These are phyloP conservation scores for Geranomyces michiganensis DNA, from an alignment of 192 early-diverging fungal species.

Conservation along the genomic window DNA sequence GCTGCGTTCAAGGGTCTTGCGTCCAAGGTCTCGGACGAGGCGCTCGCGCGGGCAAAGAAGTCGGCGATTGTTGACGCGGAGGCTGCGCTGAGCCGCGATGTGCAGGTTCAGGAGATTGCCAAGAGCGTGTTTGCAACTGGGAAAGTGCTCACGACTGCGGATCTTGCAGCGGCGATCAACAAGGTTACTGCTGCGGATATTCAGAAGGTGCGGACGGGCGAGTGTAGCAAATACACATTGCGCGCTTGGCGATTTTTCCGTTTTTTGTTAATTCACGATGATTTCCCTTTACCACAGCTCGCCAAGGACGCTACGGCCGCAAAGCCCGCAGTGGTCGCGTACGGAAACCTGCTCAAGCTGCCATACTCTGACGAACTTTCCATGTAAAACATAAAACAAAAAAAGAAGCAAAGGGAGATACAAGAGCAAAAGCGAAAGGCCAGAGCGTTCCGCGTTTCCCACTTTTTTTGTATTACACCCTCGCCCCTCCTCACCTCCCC, in stretches of 20 bases:
- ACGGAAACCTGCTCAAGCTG: slow-evolving; percentile 71
- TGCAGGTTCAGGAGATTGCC: slow-evolving; percentile 37
- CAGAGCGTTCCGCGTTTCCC: too few species aligned
- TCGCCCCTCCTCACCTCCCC: too few species aligned
- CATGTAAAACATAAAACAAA: not conserved
- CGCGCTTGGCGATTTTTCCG: too few species aligned
- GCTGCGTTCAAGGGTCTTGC: slow-evolving; percentile 46
- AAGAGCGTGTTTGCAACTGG: slow-evolving; percentile 35
- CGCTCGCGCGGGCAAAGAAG: slow-evolving; percentile 52
- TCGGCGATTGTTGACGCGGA: slow-evolving; percentile 54
- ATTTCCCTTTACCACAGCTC: slow-evolving; percentile 35
- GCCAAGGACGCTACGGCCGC: slow-evolving; percentile 65
- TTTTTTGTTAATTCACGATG: not conserved
- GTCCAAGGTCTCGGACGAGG: slow-evolving; percentile 32
- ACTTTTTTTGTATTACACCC: too few species aligned
- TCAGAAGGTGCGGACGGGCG: slow-evolving; percentile 50
- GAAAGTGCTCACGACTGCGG: slow-evolving; percentile 46
- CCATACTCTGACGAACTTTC: slow-evolving; percentile 76
- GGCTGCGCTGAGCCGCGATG: slow-evolving; percentile 33
- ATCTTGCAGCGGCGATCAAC: slow-evolving; percentile 65
- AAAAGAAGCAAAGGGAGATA: too few species aligned
- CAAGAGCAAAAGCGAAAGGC: too few species aligned
- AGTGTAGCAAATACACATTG: too few species aligned
- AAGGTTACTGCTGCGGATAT: slow-evolving; percentile 65
- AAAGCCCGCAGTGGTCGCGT: slow-evolving; percentile 77